phyloP scores from a whole-genome alignment of 1,284 basidiomycete genomes.

The Thecaphora thlaspeos region DNA sequence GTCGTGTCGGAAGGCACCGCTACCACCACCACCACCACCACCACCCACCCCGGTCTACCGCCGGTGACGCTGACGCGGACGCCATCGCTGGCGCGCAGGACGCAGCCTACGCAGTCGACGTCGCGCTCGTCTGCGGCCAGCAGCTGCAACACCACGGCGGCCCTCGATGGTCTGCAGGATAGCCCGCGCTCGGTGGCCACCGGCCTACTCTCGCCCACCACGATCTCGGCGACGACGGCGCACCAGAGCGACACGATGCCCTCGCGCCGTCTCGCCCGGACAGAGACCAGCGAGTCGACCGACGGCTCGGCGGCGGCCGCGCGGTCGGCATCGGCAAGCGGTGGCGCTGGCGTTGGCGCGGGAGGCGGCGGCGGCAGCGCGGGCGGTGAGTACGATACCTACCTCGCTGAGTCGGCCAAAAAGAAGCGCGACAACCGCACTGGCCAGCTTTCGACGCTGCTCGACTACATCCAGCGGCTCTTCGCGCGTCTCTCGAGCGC shows the following conservation, averaged over 20 bases:
- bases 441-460: conserved; percentile 63
- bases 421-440: conserved; percentile 41
- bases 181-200: too few species aligned
- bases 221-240: background rate
- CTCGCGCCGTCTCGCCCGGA: background rate
- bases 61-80: too few species aligned
- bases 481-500: conserved; percentile 73
- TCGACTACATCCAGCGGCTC: conserved; percentile 72
- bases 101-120: background rate
- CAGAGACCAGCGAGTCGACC: background rate
- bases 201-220: background rate
- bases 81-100: too few species aligned
- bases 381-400: conserved; percentile 17
- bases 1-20: too few species aligned
- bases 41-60: too few species aligned
- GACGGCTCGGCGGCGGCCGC: too few species aligned
- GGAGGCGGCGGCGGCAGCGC: conserved; percentile 2
- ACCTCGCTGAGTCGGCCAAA: conserved; percentile 1
- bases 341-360: conserved; percentile 1
- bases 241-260: too few species aligned
- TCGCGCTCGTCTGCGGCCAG: background rate
- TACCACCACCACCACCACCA: too few species aligned
- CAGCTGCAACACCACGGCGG: background rate
- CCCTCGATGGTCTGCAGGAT: background rate
- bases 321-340: background rate